Percentiles rank a stretch among this genome's conserved stretches.
phyloP scores from a whole-genome alignment of 2,329 filamentous ascomycete genomes.

The Venturia pyrina region DNA sequence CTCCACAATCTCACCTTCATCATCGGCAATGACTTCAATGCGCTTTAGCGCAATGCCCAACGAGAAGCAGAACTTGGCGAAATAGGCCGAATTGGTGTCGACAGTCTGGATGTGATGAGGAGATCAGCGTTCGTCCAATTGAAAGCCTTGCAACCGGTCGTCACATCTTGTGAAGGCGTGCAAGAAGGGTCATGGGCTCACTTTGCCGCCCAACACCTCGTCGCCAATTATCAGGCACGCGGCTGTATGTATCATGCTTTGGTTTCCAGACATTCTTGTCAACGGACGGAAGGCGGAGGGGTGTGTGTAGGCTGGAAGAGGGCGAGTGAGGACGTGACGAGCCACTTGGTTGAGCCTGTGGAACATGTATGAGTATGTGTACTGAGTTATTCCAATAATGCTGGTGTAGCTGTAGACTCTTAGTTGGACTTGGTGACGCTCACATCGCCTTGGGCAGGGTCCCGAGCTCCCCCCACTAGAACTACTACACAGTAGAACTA shows the following conservation, averaged over 20 bases:
- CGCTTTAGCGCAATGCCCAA: constrained; percentile 64
- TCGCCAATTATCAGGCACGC: constrained; percentile 95
- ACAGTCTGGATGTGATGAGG: constrained; percentile 39
- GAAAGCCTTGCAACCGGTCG: constrained; percentile 15
- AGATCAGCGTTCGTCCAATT: background rate
- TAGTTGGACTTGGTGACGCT: background rate
- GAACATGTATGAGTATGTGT: constrained; percentile 49
- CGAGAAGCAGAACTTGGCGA: constrained; percentile 57
- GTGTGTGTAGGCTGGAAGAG: constrained; percentile 48
- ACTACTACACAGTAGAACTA: too few relatives aligned
- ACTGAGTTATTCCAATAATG: background rate
- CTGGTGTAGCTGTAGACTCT: background rate
- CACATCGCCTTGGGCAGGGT: too few relatives aligned
- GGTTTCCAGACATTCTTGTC: constrained; percentile 41
- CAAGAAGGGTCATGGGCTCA: constrained; percentile 27
- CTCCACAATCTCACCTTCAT: constrained; percentile 82
- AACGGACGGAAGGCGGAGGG: constrained; percentile 26
- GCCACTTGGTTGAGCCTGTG: constrained; percentile 62
- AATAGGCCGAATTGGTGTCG: constrained; percentile 56
- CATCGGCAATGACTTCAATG: constrained; percentile 88
- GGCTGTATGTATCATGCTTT: constrained; percentile 72
- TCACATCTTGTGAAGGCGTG: constrained; percentile 12
- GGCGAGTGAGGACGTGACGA: constrained; percentile 55
- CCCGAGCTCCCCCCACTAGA: too few relatives aligned
- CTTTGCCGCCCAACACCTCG: constrained; percentile 91